Evolutionary conservation across 176 grass and related monocot genomes (phyloP), one percentile per base, ranked within the genome.

Genomic region (Urochloa ruziziensis): DNA sequence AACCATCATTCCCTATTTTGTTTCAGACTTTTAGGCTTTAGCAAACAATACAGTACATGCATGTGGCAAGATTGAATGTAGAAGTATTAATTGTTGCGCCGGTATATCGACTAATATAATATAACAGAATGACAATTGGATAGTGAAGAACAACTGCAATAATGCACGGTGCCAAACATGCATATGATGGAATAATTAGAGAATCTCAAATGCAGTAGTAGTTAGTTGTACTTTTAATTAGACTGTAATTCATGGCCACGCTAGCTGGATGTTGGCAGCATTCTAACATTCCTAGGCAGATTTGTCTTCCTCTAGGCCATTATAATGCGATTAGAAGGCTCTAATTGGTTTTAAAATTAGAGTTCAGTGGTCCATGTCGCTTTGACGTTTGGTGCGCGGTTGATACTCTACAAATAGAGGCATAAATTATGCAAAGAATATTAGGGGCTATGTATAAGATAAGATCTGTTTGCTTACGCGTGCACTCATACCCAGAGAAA

Each of bases 291-390:
- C 53, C 78, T 85, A 77, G 63, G 71, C 70, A 70, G 64, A 29
- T 78, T 82, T 90, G 88, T 66, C 78, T 82, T 82, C 65, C 56
- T 86, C 64, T 86, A 78, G 83, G 65, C 35, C 46, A 77, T 59
- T 58, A 66, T 78, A 70, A 72, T 73, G 64, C 30, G 72, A 67
- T 84, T 78, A 90, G 88, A 90, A 90, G 83, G 25, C 79, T 78
- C 88, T 51, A 86, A 86, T 78, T 73, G 49, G 73, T 90, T 78
- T 82, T 3, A 90, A 86, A 90, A 86, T 82, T 72, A 73, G 72
- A 48, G 66, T 65, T 82, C 46, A 37, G 58, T 90, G 66, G 88
- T 86, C 83, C 73, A 82, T 72, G 30, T 49, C 47, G 34, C 65
- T 82, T 47, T 65, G 73, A 64, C 23, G 88, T 64, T 77, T 66